Conservation (phyloP, 192 early-diverging fungal species). For the Pilaira anomala region DNA sequence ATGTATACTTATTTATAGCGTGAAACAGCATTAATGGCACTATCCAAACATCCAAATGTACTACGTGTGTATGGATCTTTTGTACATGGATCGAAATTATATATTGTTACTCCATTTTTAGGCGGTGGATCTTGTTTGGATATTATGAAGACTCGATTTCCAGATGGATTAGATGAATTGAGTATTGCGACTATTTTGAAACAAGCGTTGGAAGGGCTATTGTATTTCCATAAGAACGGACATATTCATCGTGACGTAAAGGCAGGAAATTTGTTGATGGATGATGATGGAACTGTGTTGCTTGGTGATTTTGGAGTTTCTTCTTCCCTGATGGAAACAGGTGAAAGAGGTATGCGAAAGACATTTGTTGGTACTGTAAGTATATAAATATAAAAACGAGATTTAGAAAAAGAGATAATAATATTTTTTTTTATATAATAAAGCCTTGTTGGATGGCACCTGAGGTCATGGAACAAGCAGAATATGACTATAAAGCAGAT, state of each 20-base stretch:
- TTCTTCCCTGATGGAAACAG: conserved; percentile 61
- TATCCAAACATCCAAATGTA: conserved; percentile 85
- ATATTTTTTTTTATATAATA: neutral
- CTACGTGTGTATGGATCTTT: conserved; percentile 82
- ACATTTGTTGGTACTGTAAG: conserved; percentile 72
- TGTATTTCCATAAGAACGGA: conserved; percentile 63
- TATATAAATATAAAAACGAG: neutral
- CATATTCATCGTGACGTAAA: conserved; percentile 75
- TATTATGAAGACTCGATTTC: conserved; percentile 86
- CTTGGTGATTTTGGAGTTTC: conserved; percentile 73
- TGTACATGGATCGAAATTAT: conserved; percentile 73
- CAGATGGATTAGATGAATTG: conserved; percentile 78
- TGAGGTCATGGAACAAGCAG: conserved; percentile 89
- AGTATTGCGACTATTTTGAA: conserved; percentile 78
- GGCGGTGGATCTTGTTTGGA: conserved; percentile 74
- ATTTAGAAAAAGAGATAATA: neutral
- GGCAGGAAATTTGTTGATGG: conserved; percentile 67
- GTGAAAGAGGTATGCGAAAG: conserved; percentile 59
- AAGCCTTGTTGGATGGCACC: conserved; percentile 69
- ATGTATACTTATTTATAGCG: conserved; percentile 41
- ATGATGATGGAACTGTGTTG: conserved; percentile 60
- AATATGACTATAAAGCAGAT: conserved; percentile 87
- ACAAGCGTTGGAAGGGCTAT: conserved; percentile 65
- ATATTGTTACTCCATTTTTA: conserved; percentile 84
- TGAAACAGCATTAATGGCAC: conserved; percentile 83